These are phyloP conservation scores for Nakazawaea peltata DNA, from an alignment of 805 yeast genomes.

Conservation along the genomic window DNA sequence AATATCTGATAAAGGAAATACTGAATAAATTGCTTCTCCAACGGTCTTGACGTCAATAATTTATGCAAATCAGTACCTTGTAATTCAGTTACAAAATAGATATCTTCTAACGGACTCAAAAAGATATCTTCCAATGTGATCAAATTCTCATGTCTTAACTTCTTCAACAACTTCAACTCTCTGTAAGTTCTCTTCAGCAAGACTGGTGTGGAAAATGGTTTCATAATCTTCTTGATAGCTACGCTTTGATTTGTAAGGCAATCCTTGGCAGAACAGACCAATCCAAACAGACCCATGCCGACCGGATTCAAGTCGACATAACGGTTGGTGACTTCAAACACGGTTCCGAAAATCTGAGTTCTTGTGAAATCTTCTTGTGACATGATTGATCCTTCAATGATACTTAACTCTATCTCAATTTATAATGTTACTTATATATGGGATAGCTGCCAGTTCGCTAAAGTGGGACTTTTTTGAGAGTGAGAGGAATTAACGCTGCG, in stretches of 20 bases:
- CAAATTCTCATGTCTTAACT: constrained; percentile 88
- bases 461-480: too few relatives aligned
- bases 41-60: constrained; percentile 82
- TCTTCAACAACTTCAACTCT: constrained; percentile 88
- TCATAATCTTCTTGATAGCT: constrained; percentile 96
- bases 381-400: constrained; percentile 12
- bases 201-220: constrained; percentile 91
- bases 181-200: constrained; percentile 95
- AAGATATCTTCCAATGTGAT: constrained; percentile 91
- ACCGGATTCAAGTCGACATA: constrained; percentile 93
- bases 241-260: constrained; percentile 86
- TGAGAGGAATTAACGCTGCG: too few relatives aligned
- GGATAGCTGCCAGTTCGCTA: background rate
- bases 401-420: background rate
- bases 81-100: constrained; percentile 90
- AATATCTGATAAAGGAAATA: constrained; percentile 92
- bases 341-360: constrained; percentile 92
- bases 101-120: constrained; percentile 90
- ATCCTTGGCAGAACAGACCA: constrained; percentile 94
- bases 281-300: constrained; percentile 99
- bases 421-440: too few relatives aligned
- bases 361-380: constrained; percentile 41
- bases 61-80: constrained; percentile 96
- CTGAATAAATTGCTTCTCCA: constrained; percentile 94
- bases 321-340: constrained; percentile 84